Evolutionary conservation across 2,329 filamentous ascomycete genomes (phyloP), one percentile per base, ranked within the genome.

Genomic region (Cladosporium sp.): DNA sequence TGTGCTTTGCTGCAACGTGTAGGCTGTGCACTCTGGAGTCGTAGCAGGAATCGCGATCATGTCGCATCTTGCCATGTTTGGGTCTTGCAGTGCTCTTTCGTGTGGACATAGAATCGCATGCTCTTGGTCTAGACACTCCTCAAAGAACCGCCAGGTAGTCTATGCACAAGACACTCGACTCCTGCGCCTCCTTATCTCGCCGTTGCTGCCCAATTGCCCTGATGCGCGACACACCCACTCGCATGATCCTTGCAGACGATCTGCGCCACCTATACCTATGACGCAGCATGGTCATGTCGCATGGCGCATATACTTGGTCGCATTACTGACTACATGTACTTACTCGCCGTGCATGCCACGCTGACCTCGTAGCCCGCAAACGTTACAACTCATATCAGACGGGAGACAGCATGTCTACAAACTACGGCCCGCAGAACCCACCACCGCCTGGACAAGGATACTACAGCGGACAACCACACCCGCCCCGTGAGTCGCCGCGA

Each of bases 201-300:
- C 16, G 14, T 39, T 57, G 54, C 49, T 56, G 60, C 30, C 60
- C 60, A 63, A 63, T 63, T 56, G 60, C 18, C 23, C 25, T 6
- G 34, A 46, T n/a, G 49, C 49, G 23, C 60, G 60, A 63, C 60
- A 63, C 60, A 63, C 60, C 60, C 43, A 26, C 49, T 30, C 34
- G 28, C 36, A 18, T 53, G 21, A 54, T 34, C 60, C 60, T 30
- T 63, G 60, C 48, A 36, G 60, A 36, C 49, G 49, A 63, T 54
- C 60, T n/a, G 34, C 49, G 60, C 60, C 60, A 63, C 60, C 39
- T 39, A 62, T 34, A 26, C 23, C 32, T 43, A 63, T 63, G 60
- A 63, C 49, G 59, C 59, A 48, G 46, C 46, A 54, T 16, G 18
- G 39, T 30, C 26, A 61, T 28, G 56, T 46, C 36, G 54, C 30